Evolutionary conservation across 495 filamentous ascomycete genomes (phyloP).

Genomic region (Hypoxylon subgilvum): DNA sequence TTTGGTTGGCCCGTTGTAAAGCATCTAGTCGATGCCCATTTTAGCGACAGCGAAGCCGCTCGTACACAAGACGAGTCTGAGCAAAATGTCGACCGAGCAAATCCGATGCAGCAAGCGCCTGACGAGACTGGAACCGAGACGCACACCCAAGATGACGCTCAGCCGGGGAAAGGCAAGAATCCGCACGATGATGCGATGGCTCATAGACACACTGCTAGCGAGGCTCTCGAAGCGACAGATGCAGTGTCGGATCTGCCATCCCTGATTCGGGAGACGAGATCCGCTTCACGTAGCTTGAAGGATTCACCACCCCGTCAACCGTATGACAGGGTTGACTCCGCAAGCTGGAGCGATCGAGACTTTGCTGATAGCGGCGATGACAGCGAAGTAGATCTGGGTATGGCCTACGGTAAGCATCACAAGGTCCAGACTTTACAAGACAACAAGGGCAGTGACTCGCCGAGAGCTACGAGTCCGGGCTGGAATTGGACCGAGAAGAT

Average conservation of each 20-base stretch:
- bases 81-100: slow-evolving; percentile 50
- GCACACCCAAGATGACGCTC: slow-evolving; percentile 27
- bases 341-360: slow-evolving; percentile 61
- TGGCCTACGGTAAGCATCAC: slow-evolving; percentile 26
- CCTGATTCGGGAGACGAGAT: slow-evolving; percentile 19
- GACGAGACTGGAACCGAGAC: slow-evolving; percentile 51
- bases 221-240: slow-evolving; percentile 48
- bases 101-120: slow-evolving; percentile 40
- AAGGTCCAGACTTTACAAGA: slow-evolving; percentile 6
- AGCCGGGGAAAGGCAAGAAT: background rate
- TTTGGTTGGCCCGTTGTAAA: slow-evolving; percentile 97
- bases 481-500: slow-evolving; percentile 67
- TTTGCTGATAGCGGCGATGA: slow-evolving; percentile 59
- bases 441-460: slow-evolving; percentile 5
- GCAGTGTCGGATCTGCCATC: slow-evolving; percentile 44
- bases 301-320: slow-evolving; percentile 40
- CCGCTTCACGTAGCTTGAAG: slow-evolving; percentile 33
- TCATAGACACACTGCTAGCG: slow-evolving; percentile 45
- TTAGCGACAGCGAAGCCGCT: slow-evolving; percentile 69
- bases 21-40: slow-evolving; percentile 92
- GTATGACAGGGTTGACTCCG: slow-evolving; percentile 47
- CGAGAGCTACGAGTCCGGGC: slow-evolving; percentile 34
- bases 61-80: slow-evolving; percentile 63
- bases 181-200: background rate
- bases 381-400: slow-evolving; percentile 47